Conservation (phyloP, 371 early-diverging fungal species). For the Dinochytrium kinnereticum region DNA sequence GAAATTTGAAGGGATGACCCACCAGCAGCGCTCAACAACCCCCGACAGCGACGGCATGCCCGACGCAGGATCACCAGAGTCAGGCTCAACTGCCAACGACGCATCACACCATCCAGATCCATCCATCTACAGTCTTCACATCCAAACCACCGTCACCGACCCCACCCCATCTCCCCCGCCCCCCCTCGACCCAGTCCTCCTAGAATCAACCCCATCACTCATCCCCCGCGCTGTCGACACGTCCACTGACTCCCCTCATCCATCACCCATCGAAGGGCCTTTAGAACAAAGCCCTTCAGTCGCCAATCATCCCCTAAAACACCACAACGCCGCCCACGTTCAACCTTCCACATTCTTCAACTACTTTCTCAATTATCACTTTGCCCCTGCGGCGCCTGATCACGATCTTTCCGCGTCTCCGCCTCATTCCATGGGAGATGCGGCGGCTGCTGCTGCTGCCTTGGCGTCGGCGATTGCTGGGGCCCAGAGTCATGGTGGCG, state of each 20-base stretch:
- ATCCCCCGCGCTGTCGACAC: neutral
- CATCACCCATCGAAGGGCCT: too few species aligned
- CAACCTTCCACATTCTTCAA: neutral
- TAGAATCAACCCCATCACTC: neutral
- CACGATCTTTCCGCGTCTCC: neutral
- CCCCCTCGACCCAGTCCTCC: neutral
- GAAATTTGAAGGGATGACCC: too few species aligned
- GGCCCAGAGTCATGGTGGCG: neutral
- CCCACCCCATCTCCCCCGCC: neutral
- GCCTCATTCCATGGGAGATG: too few species aligned
- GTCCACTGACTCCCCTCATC: neutral
- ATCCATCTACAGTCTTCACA: neutral
- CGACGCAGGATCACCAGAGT: neutral
- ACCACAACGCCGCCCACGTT: neutral
- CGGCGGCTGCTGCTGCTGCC: neutral
- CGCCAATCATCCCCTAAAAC: neutral
- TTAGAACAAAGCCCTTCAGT: too few species aligned
- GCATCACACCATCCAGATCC: neutral
- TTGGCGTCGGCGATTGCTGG: neutral
- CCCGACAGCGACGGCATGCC: neutral
- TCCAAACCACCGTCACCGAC: neutral
- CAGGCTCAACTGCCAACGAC: neutral
- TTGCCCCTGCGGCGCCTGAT: neutral
- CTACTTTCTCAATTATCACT: neutral
- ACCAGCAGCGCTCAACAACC: neutral